Conservation (phyloP, 805 yeast genomes). For the Scheffersomyces ergatensis region DNA sequence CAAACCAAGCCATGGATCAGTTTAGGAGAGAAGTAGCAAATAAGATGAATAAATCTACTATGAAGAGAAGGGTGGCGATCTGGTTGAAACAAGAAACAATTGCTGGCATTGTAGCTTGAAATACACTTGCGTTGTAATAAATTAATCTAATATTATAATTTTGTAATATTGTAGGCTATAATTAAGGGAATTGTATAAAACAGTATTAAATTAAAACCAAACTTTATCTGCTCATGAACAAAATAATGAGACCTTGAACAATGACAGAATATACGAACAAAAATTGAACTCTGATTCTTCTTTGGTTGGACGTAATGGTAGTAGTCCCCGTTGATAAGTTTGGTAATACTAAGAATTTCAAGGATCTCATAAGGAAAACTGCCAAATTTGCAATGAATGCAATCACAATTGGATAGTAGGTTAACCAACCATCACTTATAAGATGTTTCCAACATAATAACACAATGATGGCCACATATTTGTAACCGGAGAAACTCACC, state of each 20-base stretch:
- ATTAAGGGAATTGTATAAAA: too few species aligned
- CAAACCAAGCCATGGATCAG: too few species aligned
- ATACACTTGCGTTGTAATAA: too few species aligned
- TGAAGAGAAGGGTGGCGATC: too few species aligned
- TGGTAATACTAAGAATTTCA: conserved; percentile 67
- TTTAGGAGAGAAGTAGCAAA: too few species aligned
- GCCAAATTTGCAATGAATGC: conserved; percentile 45
- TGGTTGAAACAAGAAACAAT: too few species aligned
- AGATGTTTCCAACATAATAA: conserved; percentile 52
- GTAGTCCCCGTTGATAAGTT: conserved; percentile 42
- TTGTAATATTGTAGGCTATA: too few species aligned
- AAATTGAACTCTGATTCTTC: conserved; percentile 82
- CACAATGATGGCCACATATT: conserved; percentile 77
- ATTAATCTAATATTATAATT: too few species aligned
- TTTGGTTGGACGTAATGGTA: conserved; percentile 61
- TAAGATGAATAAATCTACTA: too few species aligned
- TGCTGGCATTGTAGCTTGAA: too few species aligned
- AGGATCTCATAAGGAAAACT: conserved; percentile 65
- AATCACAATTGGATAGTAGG: conserved; percentile 33
- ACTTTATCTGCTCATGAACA: conserved; percentile 53
- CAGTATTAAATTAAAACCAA: too few species aligned
- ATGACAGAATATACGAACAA: conserved; percentile 81
- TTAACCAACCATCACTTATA: conserved; percentile 29
- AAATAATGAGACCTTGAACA: conserved; percentile 72
- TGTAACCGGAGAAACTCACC: conserved; percentile 88